Evolutionary conservation across 306 rosid species (phyloP).

Genomic region (Comarum palustre): DNA sequence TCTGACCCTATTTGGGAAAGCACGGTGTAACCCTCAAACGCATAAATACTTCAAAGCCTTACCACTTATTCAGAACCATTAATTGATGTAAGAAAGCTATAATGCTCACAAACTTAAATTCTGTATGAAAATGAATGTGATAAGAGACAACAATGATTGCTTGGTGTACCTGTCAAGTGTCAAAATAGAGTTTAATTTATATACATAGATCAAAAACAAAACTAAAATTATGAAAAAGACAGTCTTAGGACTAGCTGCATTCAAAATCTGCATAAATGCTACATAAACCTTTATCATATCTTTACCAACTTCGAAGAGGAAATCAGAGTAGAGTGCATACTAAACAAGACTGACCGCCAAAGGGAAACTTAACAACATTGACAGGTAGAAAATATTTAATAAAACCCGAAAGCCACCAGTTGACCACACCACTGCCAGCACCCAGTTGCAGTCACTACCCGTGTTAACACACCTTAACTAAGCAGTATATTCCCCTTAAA

Average conservation of each 20-base stretch:
- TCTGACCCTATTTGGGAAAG: neutral
- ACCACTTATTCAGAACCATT: constrained; percentile 2
- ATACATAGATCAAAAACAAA: neutral
- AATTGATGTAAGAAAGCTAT: neutral
- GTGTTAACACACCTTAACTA: neutral
- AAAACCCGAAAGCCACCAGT: too few relatives aligned
- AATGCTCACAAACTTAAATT: neutral
- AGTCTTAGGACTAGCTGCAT: neutral
- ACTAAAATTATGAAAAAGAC: neutral
- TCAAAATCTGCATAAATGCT: neutral
- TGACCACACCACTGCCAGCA: neutral
- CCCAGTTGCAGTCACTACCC: neutral
- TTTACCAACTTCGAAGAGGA: neutral
- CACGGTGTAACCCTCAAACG: neutral
- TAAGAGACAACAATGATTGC: neutral
- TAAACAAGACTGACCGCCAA: neutral
- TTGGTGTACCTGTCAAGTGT: neutral
- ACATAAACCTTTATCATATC: neutral
- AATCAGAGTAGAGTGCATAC: neutral
- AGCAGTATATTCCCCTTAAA: neutral
- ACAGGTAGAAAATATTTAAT: too few relatives aligned
- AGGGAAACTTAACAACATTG: too few relatives aligned
- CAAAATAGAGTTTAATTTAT: neutral
- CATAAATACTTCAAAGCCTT: neutral
- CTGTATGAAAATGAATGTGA: neutral